A percentile compares a stretch with the other conserved stretches of the same genome.
These are phyloP conservation scores for Brassica balearica DNA, from an alignment of 441 rosid genomes.

Conservation along the genomic window DNA sequence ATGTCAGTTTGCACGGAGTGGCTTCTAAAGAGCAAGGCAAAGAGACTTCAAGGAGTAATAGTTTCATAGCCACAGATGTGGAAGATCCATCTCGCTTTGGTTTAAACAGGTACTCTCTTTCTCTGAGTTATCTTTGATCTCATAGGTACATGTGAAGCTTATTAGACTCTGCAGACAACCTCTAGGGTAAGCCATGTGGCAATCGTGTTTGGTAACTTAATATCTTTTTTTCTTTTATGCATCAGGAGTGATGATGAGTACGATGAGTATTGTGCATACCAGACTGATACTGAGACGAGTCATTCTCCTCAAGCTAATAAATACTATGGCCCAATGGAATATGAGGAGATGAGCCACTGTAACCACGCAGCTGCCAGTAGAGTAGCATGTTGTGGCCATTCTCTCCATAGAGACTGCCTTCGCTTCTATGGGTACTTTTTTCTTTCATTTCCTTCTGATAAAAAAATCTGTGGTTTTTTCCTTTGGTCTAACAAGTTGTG, in stretches of 20 bases:
- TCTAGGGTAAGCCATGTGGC: constrained; percentile 31
- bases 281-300: constrained; percentile 61
- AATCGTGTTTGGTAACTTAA: constrained; percentile 3
- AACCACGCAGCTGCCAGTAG: constrained; percentile 99
- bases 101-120: constrained; percentile 61
- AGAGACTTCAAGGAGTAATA: constrained; percentile 50
- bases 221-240: constrained; percentile 31
- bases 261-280: constrained; percentile 63
- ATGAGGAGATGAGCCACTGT: constrained; percentile 58
- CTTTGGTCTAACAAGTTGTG: constrained; percentile 38
- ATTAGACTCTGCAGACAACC: constrained; percentile 21
- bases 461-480: background rate
- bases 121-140: constrained; percentile 13
- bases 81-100: constrained; percentile 60
- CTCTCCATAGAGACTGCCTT: constrained; percentile 99
- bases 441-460: background rate
- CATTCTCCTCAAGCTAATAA: constrained; percentile 56
- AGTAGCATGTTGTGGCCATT: constrained; percentile 99
- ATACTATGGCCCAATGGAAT: constrained; percentile 61
- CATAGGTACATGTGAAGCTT: background rate
- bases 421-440: constrained; percentile 94
- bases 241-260: constrained; percentile 82
- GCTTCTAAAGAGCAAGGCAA: constrained; percentile 55
- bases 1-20: constrained; percentile 51
- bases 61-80: constrained; percentile 46